A percentile compares a stretch with the other conserved stretches of the same genome.
phyloP scores from a whole-genome alignment of 1,284 basidiomycete species.

The Mycosarcoma mackinlayi region DNA sequence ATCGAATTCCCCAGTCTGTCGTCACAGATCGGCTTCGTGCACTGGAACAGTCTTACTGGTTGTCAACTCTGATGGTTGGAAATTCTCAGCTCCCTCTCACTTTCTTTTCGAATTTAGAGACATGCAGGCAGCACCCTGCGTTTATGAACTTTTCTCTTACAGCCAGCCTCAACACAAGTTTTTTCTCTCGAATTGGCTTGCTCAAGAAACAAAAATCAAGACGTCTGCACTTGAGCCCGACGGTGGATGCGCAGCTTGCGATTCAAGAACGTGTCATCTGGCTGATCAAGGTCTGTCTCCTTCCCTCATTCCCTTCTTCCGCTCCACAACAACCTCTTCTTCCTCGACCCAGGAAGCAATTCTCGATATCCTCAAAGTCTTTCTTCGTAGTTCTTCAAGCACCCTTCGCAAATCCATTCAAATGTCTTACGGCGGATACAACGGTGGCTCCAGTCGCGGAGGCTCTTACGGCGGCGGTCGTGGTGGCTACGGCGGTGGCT shows the following conservation, averaged over 20 bases:
- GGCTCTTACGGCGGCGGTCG: constrained; percentile 45
- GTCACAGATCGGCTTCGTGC: background rate
- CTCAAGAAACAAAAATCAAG: too few species aligned
- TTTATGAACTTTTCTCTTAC: constrained; percentile 1
- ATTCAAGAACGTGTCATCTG: constrained; percentile 1
- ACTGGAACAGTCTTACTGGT: constrained; percentile 2
- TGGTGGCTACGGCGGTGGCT: constrained; percentile 38
- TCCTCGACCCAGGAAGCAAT: constrained; percentile 18
- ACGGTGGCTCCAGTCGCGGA: constrained; percentile 44
- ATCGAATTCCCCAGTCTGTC: constrained; percentile 12
- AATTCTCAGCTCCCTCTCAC: background rate
- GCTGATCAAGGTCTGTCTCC: background rate
- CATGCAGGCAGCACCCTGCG: constrained; percentile 7
- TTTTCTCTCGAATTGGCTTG: too few species aligned
- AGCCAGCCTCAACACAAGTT: background rate
- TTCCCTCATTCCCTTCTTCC: background rate
- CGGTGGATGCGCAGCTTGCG: constrained; percentile 24
- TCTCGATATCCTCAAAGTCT: background rate
- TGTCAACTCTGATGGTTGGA: background rate
- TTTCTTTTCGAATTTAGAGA: background rate
- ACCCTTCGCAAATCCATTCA: background rate
- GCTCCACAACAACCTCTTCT: constrained; percentile 11
- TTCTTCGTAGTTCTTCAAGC: background rate
- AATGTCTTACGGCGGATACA: constrained; percentile 61
- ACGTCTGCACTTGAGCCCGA: too few species aligned